Percentiles rank a stretch among this genome's conserved stretches.
Evolutionary conservation across 768 basidiomycete genomes (phyloP).

Genomic region (Tephrocybe sp.): DNA sequence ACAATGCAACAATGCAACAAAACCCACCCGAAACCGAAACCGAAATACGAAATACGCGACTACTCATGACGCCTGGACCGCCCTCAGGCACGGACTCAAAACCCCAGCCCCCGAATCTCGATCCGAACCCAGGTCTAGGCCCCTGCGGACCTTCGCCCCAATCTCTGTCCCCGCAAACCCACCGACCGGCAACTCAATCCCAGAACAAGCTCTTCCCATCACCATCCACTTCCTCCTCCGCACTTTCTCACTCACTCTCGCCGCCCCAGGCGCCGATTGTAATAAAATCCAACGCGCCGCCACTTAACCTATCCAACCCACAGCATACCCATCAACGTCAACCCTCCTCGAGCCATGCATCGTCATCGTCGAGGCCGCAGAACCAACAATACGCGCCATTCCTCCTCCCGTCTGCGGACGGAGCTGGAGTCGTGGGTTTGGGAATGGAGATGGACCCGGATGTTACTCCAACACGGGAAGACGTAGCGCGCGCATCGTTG

Average conservation of each 20-base stretch:
- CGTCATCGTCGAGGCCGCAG: slow-evolving; percentile 5
- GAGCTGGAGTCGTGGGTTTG: background rate
- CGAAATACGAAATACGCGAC: background rate
- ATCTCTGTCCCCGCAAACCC: background rate
- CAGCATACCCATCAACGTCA: too few relatives aligned
- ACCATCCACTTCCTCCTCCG: too few relatives aligned
- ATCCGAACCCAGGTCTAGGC: background rate
- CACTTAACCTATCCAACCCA: too few relatives aligned
- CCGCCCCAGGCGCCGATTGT: too few relatives aligned
- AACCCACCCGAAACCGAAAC: background rate
- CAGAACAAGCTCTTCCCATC: too few relatives aligned
- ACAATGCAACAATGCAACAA: background rate
- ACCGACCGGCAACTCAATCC: too few relatives aligned
- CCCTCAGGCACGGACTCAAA: slow-evolving; percentile 9
- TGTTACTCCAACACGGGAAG: slow-evolving; percentile 12
- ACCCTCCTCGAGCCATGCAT: background rate
- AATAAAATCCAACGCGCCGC: too few relatives aligned
- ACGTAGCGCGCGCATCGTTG: slow-evolving; percentile 67
- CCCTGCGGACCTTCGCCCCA: background rate
- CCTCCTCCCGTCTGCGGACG: slow-evolving; percentile 40
- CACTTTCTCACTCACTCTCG: too few relatives aligned
- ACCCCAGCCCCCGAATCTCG: slow-evolving; percentile 2
- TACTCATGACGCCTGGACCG: background rate
- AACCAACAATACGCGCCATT: slow-evolving; percentile 37
- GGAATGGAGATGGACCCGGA: slow-evolving; percentile 26